Percentiles rank a stretch among this genome's conserved stretches.
Conservation (phyloP, 139 green algal species). For the Chlorella sorokiniana region DNA sequence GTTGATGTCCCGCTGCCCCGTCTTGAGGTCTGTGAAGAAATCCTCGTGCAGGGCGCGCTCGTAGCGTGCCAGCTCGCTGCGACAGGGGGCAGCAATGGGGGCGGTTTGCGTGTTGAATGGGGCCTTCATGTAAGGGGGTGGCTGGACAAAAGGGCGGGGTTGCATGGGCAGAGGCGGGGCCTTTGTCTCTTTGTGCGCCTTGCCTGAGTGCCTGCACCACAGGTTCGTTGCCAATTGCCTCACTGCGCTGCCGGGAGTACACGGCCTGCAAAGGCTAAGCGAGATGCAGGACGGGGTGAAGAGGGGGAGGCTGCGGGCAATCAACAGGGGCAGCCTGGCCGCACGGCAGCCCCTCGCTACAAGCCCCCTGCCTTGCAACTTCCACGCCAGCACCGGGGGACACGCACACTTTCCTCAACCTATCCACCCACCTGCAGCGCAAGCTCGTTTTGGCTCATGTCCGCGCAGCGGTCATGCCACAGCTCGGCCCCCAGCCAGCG, state of each 20-base stretch:
- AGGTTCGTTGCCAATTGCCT: background rate
- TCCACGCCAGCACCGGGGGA: no score
- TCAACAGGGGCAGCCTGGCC: no score
- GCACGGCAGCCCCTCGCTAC: no score
- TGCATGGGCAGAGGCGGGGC: no score
- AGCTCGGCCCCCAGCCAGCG: conserved; percentile 25
- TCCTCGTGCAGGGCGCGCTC: conserved; percentile 27
- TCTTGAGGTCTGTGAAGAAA: background rate
- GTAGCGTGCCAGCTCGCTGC: conserved; percentile 22
- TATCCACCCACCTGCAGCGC: no score
- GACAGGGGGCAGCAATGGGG: background rate
- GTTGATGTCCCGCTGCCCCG: background rate
- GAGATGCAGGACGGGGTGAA: no score
- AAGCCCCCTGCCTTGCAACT: no score
- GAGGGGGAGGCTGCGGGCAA: no score
- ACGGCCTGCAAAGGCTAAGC: conserved; percentile 3
- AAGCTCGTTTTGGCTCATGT: background rate
- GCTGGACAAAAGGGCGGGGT: no score
- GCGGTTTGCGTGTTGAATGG: no score
- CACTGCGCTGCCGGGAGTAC: background rate
- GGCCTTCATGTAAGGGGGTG: no score
- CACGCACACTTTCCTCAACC: no score
- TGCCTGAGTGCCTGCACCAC: background rate
- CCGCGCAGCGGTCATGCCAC: background rate
- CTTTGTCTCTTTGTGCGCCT: background rate